Percentiles rank a stretch among this genome's conserved stretches.
Evolutionary conservation across 2,329 filamentous ascomycete genomes (phyloP).

Genomic region (Zelopaecilomyces penicillatus): DNA sequence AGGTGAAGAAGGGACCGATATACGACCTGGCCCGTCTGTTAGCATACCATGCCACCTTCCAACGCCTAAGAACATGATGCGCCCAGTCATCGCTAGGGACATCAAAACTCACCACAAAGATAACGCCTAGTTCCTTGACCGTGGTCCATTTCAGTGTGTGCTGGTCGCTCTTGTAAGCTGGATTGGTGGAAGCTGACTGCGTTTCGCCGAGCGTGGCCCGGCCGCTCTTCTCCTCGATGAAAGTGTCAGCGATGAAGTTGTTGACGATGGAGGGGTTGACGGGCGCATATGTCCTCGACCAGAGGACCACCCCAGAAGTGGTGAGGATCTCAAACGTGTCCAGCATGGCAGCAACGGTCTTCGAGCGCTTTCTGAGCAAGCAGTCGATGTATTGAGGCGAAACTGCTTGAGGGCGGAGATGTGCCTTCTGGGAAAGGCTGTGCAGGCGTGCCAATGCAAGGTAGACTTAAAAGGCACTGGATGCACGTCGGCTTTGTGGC

Average conservation of each 20-base stretch:
- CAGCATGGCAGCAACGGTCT: constrained; percentile 53
- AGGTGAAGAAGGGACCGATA: constrained; percentile 93
- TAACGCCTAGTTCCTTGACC: constrained; percentile 84
- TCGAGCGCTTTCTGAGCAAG: background rate
- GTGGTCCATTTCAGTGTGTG: constrained; percentile 93
- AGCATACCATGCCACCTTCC: constrained; percentile 11
- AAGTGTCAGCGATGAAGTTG: constrained; percentile 89
- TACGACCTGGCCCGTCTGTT: constrained; percentile 58
- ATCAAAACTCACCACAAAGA: constrained; percentile 66
- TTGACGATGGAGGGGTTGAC: constrained; percentile 82
- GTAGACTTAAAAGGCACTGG: too few relatives aligned
- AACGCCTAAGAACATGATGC: background rate
- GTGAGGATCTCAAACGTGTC: constrained; percentile 96
- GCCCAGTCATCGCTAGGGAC: background rate
- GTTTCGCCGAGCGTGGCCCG: constrained; percentile 51
- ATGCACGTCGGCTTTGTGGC: too few relatives aligned
- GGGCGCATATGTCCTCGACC: constrained; percentile 79
- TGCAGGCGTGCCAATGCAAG: too few relatives aligned
- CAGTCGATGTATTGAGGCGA: too few relatives aligned
- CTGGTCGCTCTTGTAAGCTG: constrained; percentile 80
- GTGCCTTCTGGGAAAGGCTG: too few relatives aligned
- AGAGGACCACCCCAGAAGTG: constrained; percentile 91
- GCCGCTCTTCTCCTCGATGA: constrained; percentile 85
- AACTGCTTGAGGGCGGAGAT: too few relatives aligned
- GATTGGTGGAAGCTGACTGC: constrained; percentile 53